Evolutionary conservation across 2,329 filamentous ascomycete species (phyloP), one percentile per base, ranked within the genome.

Genomic region (Botrytis elliptica): DNA sequence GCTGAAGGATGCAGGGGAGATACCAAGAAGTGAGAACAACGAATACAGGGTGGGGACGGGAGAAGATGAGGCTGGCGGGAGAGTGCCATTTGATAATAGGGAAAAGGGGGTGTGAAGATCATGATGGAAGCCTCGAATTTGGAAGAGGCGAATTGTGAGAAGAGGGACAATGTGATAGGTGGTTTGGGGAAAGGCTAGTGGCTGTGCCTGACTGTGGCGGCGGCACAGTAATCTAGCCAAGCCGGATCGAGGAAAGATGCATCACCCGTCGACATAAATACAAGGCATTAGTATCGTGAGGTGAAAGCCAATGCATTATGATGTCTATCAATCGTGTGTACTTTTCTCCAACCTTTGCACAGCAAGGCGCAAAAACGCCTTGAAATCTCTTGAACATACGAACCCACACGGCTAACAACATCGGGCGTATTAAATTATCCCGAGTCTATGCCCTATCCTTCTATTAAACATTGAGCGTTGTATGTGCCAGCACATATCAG

Each of bases 401-500:
- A 57, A 42, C 16, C 36, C n/a, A 25, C n/a, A 40, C 22, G 49
- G n/a, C 66, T 57, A 38, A 46, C 44, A 38, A 52, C 33, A 52
- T n/a, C 22, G 33, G 64, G 64, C 22, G 44, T 52, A 40, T 52
- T 38, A 18, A 3, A 52, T 38, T n/a, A 40, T 52, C 22, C 49
- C 25, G 36, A 68, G n/a, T 57, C 6, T 36, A 40, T 42, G 4
- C 5, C 9, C 36, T 42, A 33, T 7, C 16, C n/a, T 25, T 42
- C 49, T 33, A 68, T 68, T 22, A 33, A 42, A 20, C 18, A 20
- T 14, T 42, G 49, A 10, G 49, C 10, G 49, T 68, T 57, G 6
- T 12, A 57, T 68, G 44, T 66, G 66, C 66, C 66, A 68, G 66
- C 49, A 68, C 49, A 42, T 33, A 68, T 42, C 49, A 57, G 49